Conservation (phyloP, 257 asterid species). For the Vinca minor region DNA sequence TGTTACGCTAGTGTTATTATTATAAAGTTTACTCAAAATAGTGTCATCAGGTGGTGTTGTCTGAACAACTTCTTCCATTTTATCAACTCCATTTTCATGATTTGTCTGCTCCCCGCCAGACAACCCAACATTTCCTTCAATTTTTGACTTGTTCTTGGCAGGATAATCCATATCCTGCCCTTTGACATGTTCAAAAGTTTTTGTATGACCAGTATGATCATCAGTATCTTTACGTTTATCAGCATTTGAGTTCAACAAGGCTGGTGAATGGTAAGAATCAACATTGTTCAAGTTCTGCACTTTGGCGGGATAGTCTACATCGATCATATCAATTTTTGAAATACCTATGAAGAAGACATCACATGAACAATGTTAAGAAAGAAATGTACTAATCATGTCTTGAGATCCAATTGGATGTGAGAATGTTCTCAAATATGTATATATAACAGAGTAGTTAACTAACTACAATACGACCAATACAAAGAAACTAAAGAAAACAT, state of each 20-base stretch:
- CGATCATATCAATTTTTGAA: constrained; percentile 31
- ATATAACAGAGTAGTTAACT: neutral
- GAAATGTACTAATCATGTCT: neutral
- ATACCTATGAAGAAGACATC: constrained; percentile 27
- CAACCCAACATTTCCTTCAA: constrained; percentile 4
- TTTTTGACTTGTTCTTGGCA: constrained; percentile 12
- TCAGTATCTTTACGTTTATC: constrained; percentile 10
- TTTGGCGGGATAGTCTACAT: constrained; percentile 19
- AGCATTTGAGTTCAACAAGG: no score
- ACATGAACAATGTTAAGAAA: neutral
- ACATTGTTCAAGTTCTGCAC: constrained; percentile 16
- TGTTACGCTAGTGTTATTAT: constrained; percentile 10
- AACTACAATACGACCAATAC: neutral
- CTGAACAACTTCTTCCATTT: constrained; percentile 35
- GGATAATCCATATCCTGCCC: constrained; percentile 16
- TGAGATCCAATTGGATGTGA: neutral
- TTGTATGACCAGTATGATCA: constrained; percentile 12
- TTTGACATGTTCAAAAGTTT: constrained; percentile 8
- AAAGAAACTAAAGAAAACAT: neutral
- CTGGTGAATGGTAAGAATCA: no score
- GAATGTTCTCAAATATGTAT: neutral
- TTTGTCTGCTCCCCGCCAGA: constrained; percentile 7
- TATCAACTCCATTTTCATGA: constrained; percentile 20
- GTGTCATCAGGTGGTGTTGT: constrained; percentile 59
- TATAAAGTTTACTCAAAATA: constrained; percentile 22